These are phyloP conservation scores for Carex arenaria DNA, from an alignment of 202 grass and related monocot species.

Conservation along the genomic window DNA sequence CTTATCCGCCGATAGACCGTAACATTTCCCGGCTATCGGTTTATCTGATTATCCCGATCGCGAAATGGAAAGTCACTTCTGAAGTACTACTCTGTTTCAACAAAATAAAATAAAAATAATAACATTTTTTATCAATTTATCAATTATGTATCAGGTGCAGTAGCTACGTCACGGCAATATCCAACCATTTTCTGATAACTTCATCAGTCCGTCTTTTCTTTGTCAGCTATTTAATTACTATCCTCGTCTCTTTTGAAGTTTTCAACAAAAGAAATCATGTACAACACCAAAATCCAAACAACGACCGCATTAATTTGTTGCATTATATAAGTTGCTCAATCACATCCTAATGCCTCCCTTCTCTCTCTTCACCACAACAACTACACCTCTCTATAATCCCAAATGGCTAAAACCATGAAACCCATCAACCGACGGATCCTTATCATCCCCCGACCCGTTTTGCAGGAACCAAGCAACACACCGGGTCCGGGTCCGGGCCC, in stretches of 20 bases:
- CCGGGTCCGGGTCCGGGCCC: background rate
- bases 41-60: no score
- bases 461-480: background rate
- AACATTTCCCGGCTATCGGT: no score
- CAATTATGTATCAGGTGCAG: background rate
- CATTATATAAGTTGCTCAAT: constrained; percentile 4
- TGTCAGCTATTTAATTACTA: background rate
- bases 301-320: background rate
- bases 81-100: no score
- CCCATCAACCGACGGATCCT: background rate
- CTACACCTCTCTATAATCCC: constrained; percentile 12
- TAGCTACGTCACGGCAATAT: background rate
- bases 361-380: background rate
- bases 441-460: background rate
- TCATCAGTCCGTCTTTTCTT: constrained; percentile 8
- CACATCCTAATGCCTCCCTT: background rate
- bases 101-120: no score
- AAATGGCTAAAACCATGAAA: constrained; percentile 9
- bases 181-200: background rate
- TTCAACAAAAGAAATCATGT: background rate
- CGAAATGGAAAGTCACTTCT: no score
- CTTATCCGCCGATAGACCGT: no score
- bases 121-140: background rate
- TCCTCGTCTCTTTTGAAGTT: background rate
- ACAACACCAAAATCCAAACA: constrained; percentile 18